These are phyloP conservation scores for Exophiala calicioides DNA, from an alignment of 2,329 filamentous ascomycete genomes.

Conservation along the genomic window DNA sequence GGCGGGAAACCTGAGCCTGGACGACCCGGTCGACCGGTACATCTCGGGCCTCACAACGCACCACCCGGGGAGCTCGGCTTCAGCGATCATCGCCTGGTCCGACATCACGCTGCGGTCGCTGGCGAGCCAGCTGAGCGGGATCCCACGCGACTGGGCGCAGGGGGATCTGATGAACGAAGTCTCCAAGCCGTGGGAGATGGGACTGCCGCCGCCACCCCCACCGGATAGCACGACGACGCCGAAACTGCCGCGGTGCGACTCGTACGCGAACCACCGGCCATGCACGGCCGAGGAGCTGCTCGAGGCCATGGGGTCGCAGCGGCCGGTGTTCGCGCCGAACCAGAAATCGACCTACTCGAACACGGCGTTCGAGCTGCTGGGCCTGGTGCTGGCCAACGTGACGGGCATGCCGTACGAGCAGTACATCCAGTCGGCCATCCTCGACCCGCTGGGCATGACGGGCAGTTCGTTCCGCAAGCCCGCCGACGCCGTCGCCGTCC, in stretches of 20 bases:
- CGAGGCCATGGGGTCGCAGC: constrained; percentile 9
- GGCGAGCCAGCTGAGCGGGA: constrained; percentile 33
- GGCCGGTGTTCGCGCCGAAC: constrained; percentile 32
- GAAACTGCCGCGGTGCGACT: constrained; percentile 14
- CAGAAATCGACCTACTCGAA: constrained; percentile 34
- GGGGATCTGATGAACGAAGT: constrained; percentile 22
- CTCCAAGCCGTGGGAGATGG: constrained; percentile 13
- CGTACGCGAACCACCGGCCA: constrained; percentile 17
- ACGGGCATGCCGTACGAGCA: constrained; percentile 32
- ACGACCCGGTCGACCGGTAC: constrained; percentile 32
- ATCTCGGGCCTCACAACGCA: constrained; percentile 19
- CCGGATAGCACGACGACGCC: constrained; percentile 3
- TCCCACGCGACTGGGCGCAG: constrained; percentile 34
- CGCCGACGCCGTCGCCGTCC: constrained; percentile 27
- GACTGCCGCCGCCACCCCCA: constrained; percentile 21
- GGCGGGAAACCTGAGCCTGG: constrained; percentile 32
- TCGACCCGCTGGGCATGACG: constrained; percentile 26
- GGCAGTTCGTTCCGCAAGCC: constrained; percentile 23
- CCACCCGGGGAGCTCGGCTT: constrained; percentile 11
- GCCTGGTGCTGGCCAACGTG: constrained; percentile 33
- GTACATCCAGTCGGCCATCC: constrained; percentile 29
- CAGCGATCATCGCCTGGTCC: constrained; percentile 32
- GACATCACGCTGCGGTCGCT: constrained; percentile 34
- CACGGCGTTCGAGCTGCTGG: constrained; percentile 34
- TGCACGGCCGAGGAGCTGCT: constrained; percentile 22